Evolutionary conservation across 2,329 filamentous ascomycete species (phyloP), one percentile per base, ranked within the genome.

Genomic region (Pyrenophora tritici-repentis): DNA sequence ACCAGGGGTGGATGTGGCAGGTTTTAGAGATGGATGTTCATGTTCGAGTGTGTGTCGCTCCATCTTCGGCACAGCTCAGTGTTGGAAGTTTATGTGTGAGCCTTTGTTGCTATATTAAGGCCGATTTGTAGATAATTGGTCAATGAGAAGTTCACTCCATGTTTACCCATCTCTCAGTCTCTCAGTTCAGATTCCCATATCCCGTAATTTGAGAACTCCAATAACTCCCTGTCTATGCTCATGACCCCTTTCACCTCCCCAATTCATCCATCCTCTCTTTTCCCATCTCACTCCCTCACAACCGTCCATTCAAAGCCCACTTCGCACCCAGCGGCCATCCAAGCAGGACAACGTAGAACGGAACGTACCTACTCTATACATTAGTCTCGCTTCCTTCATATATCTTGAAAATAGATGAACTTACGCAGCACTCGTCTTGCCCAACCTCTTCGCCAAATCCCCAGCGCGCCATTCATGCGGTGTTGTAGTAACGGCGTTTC

Each of bases 281-380:
- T 4, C 17, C 13, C 40, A 1, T 17, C 16, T 35, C 5, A 7
- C 5, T 10, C 39, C 32, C 7, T 29, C 26, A 29, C 26, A 29
- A 12, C 26, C 26, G 9, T 3, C 61, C 61, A 36, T 68, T 68
- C 47, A 67, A 63, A 36, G 59, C 53, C 44, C 56, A 59, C 17
- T 58, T 58, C 4, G 62, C 65, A 2, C 59, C 66, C 8, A 73
- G 31, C 0, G 72, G 72, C 71, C 71, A 73, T 20, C 66, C 68
- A 12, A 74, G 61, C 3, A 73, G 50, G 3, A 61, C 26, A 20
- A 46, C 61, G 42, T 62, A 61, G 39, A 63, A 58, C 3, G 71
- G 70, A 31, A 73, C 46, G 58, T 62, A 68, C 2, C 70, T 72
- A 12, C 5, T n/a, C 2, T 3, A 7, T 9, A 2, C 16, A 61